Evolutionary conservation across 345 rosid species (phyloP), one percentile per base, ranked within the genome.

Genomic region (Punica granatum): DNA sequence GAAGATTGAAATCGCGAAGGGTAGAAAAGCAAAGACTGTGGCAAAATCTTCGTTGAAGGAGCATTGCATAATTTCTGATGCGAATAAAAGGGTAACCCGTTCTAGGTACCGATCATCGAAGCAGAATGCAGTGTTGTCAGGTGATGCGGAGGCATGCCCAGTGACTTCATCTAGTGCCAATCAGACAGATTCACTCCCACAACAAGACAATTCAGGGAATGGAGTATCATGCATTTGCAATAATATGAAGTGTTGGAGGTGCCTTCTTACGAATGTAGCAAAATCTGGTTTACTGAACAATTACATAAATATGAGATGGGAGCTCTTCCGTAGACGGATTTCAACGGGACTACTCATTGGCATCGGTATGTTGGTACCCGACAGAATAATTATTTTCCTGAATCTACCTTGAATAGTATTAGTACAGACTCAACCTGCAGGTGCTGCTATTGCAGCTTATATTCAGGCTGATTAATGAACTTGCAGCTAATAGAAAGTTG

Each of bases 51-150:
- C 70, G 54, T 30, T 71, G 59, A 78, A 82, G 74, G 88, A 79
- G 72, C 82, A 84, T 37, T 26, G 48, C 69, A 70, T 76, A 67
- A 73, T 70, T 69, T 36, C 74, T 61, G 88, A 75, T 71, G 75
- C 21, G 60, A 76, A 62, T 69, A 75, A 74, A 54, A 90, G 97
- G 73, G 23, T 86, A 73, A 93, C 97, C 67, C 88, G 96, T 51
- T 90, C 97, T n/a, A 87, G 76, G 81, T 75, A 67, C 64, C 83
- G 82, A 65, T 84, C 84, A 72, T 79, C 77, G 71, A 83, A 73
- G 67, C 82, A 87, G 66, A 69, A 67, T 71, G 69, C 62, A 25
- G 76, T 61, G 66, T 19, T 68, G 69, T 69, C 70, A 12, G 41
- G 23, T 60, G 76, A 81, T 68, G 73, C 64, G 39, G 78, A 64